A percentile compares a stretch with the other conserved stretches of the same genome.
These are phyloP conservation scores for Euptelea pleiosperma DNA, from an alignment of 164 flowering plant genomes.

Conservation along the genomic window DNA sequence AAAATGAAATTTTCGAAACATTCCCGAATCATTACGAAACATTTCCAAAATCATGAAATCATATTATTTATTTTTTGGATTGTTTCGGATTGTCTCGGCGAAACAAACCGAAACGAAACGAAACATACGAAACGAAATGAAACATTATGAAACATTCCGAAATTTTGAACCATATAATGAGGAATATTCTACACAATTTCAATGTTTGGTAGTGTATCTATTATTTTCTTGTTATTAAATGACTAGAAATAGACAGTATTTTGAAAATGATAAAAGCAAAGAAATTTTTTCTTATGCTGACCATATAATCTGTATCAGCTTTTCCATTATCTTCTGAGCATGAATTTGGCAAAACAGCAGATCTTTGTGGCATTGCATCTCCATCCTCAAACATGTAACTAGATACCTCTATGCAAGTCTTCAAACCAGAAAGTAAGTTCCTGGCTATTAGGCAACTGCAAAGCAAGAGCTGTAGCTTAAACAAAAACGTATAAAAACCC, in stretches of 20 bases:
- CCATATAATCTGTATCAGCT: conserved; percentile 31
- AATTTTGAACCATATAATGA: too few species aligned
- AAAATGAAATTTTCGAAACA: too few species aligned
- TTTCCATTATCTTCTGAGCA: conserved; percentile 49
- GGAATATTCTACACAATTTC: too few species aligned
- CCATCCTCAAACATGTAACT: conserved; percentile 66
- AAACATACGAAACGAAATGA: too few species aligned
- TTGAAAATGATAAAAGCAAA: background rate
- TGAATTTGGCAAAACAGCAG: conserved; percentile 35
- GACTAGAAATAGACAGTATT: background rate
- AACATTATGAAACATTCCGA: too few species aligned
- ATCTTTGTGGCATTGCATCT: conserved; percentile 25
- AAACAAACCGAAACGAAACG: too few species aligned
- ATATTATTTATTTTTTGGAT: too few species aligned
- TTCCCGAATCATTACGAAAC: too few species aligned
- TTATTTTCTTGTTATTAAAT: conserved; percentile 3
- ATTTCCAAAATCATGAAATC: too few species aligned
- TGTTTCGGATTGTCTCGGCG: too few species aligned
- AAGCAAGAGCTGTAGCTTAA: conserved; percentile 6
- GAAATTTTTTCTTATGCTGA: conserved; percentile 18
- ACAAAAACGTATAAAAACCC: background rate
- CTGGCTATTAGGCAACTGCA: conserved; percentile 94
- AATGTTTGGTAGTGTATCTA: too few species aligned
- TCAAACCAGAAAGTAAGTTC: conserved; percentile 86
- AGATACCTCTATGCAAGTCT: conserved; percentile 88